Evolutionary conservation across 495 filamentous ascomycete species (phyloP).

Genomic region (Neurospora sp.): DNA sequence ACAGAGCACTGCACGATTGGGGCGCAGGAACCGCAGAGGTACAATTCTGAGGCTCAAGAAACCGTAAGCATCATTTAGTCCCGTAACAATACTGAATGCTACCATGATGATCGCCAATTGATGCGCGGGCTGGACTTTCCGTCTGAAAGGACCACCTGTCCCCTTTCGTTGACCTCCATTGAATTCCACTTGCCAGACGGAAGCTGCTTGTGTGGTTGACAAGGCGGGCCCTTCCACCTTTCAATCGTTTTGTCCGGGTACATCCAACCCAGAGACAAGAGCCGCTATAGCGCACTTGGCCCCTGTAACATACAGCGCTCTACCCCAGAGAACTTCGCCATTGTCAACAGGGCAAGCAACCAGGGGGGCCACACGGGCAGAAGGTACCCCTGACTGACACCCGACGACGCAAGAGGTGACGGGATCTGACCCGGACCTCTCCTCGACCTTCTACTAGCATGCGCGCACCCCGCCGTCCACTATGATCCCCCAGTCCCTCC

Average conservation of each 20-base stretch:
- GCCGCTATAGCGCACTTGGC: background rate
- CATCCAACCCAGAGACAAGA: background rate
- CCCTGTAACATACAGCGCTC: background rate
- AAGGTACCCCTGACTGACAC: background rate
- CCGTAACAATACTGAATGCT: background rate
- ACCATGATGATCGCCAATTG: background rate
- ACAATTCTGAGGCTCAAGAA: background rate
- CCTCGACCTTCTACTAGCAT: background rate
- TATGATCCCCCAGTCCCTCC: conserved; percentile 1
- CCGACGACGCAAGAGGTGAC: background rate
- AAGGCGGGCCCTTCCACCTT: background rate
- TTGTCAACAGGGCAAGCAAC: background rate
- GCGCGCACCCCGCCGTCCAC: background rate
- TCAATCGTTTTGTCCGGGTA: background rate
- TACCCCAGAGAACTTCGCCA: background rate
- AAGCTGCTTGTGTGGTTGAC: background rate
- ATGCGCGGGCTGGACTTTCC: background rate
- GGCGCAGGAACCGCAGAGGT: background rate
- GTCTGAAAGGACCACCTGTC: background rate
- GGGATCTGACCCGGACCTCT: background rate
- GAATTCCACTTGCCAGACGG: background rate
- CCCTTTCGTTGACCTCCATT: background rate
- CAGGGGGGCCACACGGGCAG: background rate
- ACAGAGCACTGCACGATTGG: background rate
- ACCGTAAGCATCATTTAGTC: background rate